These are phyloP conservation scores for Lachnellula subtilissima DNA, from an alignment of 2,329 filamentous ascomycete species.

Conservation along the genomic window DNA sequence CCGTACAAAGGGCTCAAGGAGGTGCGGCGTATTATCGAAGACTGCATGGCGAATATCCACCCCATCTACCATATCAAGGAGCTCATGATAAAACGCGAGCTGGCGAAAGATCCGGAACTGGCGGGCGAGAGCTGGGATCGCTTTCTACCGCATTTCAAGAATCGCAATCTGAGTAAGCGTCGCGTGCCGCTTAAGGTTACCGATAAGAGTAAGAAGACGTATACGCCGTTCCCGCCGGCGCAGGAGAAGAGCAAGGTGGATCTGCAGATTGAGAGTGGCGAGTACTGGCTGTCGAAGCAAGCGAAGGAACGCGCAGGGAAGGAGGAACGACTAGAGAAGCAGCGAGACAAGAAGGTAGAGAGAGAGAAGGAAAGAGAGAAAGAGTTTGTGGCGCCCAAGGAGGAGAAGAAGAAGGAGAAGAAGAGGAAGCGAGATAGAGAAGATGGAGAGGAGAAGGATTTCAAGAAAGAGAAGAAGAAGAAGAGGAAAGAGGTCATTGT, in stretches of 20 bases:
- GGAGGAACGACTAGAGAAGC: slow-evolving; percentile 77
- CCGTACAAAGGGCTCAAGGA: slow-evolving; percentile 92
- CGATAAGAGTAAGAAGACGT: slow-evolving; percentile 90
- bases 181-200: slow-evolving; percentile 77
- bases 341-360: slow-evolving; percentile 82
- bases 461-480: slow-evolving; percentile 20
- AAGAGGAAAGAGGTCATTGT: slow-evolving; percentile 17
- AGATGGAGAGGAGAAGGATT: slow-evolving; percentile 18
- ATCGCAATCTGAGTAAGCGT: slow-evolving; percentile 79
- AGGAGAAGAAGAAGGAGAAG: slow-evolving; percentile 52
- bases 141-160: slow-evolving; percentile 97
- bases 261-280: slow-evolving; percentile 93
- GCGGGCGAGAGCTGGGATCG: slow-evolving; percentile 90
- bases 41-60: slow-evolving; percentile 95
- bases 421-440: slow-evolving; percentile 45
- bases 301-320: slow-evolving; percentile 80
- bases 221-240: slow-evolving; percentile 94
- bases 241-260: slow-evolving; percentile 99
- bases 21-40: slow-evolving; percentile 80
- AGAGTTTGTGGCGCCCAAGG: slow-evolving; percentile 83
- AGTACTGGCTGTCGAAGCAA: slow-evolving; percentile 92
- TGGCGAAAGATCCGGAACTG: slow-evolving; percentile 83
- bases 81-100: slow-evolving; percentile 88
- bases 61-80: slow-evolving; percentile 91
- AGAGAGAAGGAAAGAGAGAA: slow-evolving; percentile 79